Evolutionary conservation across 2,329 filamentous ascomycete genomes (phyloP).

Genomic region (Botrytis deweyae): DNA sequence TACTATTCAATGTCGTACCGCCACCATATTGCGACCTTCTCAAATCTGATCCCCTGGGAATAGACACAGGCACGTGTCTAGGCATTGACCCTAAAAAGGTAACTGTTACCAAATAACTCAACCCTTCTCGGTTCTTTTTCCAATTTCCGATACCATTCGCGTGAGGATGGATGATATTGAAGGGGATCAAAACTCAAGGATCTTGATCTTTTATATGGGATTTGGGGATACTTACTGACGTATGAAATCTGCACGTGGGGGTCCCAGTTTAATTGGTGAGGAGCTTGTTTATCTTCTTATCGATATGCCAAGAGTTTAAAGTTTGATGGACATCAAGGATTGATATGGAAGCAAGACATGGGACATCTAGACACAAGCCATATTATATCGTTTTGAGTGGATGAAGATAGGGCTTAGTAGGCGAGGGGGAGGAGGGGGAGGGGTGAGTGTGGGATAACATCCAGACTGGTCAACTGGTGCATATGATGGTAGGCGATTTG

Average conservation of each 20-base stretch:
- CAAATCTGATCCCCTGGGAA: slow-evolving; percentile 15
- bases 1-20: slow-evolving; percentile 38
- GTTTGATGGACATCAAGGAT: slow-evolving; percentile 1
- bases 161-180: neutral
- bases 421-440: slow-evolving; percentile 3
- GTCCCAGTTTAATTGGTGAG: neutral
- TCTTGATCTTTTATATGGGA: slow-evolving; percentile 10
- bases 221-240: slow-evolving; percentile 1
- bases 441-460: neutral
- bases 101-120: slow-evolving; percentile 1
- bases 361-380: neutral
- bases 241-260: slow-evolving; percentile 19
- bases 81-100: slow-evolving; percentile 5
- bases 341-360: slow-evolving; percentile 1
- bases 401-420: slow-evolving; percentile 17
- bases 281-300: slow-evolving; percentile 17
- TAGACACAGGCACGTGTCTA: slow-evolving; percentile 18
- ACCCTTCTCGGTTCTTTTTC: neutral
- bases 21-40: slow-evolving; percentile 12
- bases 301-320: slow-evolving; percentile 15
- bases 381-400: neutral
- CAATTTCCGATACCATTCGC: slow-evolving; percentile 5
- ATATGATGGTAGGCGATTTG: neutral
- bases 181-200: slow-evolving; percentile 3
- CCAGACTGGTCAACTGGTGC: neutral